Conservation (phyloP, 2,329 filamentous ascomycete species). For the Cladosporium sp. region DNA sequence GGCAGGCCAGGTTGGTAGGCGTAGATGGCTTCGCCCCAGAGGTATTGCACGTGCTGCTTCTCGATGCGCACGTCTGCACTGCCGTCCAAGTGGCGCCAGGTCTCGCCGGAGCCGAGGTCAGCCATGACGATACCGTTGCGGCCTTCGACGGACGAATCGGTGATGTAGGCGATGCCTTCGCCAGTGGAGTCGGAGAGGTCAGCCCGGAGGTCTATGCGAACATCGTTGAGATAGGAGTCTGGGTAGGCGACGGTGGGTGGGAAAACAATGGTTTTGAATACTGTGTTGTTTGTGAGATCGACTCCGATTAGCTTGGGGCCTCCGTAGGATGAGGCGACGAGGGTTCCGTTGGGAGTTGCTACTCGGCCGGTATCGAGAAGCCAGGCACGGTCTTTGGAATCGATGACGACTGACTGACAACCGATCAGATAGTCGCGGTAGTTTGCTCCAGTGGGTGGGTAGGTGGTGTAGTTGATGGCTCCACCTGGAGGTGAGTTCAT, state of each 20-base stretch:
- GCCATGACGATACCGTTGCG: conserved; percentile 49
- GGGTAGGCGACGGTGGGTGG: conserved; percentile 43
- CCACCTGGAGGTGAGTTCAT: conserved; percentile 49
- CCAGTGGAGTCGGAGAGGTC: conserved; percentile 36
- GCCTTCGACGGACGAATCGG: conserved; percentile 47
- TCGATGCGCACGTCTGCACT: conserved; percentile 39
- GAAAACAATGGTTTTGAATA: conserved; percentile 51
- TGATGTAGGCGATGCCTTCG: conserved; percentile 50
- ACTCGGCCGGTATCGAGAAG: conserved; percentile 51
- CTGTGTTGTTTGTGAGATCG: conserved; percentile 40
- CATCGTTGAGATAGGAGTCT: conserved; percentile 51
- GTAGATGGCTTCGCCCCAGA: conserved; percentile 48
- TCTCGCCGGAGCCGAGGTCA: conserved; percentile 46
- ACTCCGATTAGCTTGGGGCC: conserved; percentile 51
- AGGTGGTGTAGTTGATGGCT: conserved; percentile 49
- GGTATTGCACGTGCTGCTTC: conserved; percentile 44
- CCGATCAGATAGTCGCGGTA: conserved; percentile 48
- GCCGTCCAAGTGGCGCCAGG: conserved; percentile 48
- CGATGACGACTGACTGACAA: conserved; percentile 51
- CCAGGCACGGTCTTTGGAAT: conserved; percentile 49
- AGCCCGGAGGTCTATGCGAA: conserved; percentile 50
- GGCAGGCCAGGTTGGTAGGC: conserved; percentile 34
- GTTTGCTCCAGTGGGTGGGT: conserved; percentile 43
- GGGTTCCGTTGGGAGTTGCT: conserved; percentile 38
- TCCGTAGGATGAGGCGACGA: conserved; percentile 43